These are phyloP conservation scores for Cyclocybe aegerita DNA, from an alignment of 768 basidiomycete species.

Conservation along the genomic window DNA sequence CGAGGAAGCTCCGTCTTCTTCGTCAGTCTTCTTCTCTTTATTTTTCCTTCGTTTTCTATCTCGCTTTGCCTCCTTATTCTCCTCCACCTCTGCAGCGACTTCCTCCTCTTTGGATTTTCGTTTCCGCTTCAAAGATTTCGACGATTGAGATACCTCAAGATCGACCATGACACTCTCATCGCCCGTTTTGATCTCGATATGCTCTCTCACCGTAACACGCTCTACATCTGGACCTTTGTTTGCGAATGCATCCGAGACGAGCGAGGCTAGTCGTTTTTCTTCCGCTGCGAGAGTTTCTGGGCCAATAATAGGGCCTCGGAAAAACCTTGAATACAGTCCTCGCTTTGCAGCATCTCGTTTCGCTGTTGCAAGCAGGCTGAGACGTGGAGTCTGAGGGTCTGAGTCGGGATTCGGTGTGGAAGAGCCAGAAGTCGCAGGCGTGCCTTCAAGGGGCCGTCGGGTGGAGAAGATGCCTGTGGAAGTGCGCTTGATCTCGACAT, in stretches of 20 bases:
- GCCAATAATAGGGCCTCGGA: constrained; percentile 70
- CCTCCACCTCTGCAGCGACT: not conserved
- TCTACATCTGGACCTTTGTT: constrained; percentile 10
- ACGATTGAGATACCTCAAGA: constrained; percentile 17
- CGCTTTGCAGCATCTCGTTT: constrained; percentile 79
- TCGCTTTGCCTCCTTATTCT: constrained; percentile 11
- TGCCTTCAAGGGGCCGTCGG: constrained; percentile 54
- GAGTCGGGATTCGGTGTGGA: constrained; percentile 35
- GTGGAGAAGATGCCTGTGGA: constrained; percentile 77
- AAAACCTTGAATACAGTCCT: constrained; percentile 78
- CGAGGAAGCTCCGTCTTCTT: constrained; percentile 6
- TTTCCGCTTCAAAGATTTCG: constrained; percentile 3
- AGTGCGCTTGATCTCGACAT: constrained; percentile 51
- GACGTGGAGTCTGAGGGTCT: constrained; percentile 27
- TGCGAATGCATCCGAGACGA: constrained; percentile 14
- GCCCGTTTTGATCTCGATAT: constrained; percentile 16
- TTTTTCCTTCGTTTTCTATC: constrained; percentile 12
- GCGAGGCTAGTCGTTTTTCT: constrained; percentile 11
- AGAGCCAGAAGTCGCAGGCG: constrained; percentile 45
- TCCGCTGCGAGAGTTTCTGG: constrained; percentile 34
- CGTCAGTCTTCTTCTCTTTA: constrained; percentile 14
- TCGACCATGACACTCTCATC: constrained; percentile 13
- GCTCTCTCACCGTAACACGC: constrained; percentile 14
- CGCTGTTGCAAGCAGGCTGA: constrained; percentile 59
- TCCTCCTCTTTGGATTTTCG: constrained; percentile 3